A percentile compares a stretch with the other conserved stretches of the same genome.
phyloP scores from a whole-genome alignment of 441 rosid genomes.

The Croton laevigatus region DNA sequence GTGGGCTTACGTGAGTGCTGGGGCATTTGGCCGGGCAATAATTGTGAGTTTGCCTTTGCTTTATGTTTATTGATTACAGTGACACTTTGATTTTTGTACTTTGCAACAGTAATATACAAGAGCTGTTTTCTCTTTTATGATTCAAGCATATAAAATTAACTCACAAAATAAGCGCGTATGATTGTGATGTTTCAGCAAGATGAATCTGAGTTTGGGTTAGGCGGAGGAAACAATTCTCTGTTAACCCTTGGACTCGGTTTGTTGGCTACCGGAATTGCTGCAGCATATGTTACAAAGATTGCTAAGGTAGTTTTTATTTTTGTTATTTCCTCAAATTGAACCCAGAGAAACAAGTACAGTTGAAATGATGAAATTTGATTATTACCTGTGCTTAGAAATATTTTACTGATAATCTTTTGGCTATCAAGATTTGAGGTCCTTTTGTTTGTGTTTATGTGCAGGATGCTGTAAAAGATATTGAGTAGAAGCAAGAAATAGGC shows the following conservation, averaged over 20 bases:
- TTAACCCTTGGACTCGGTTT: constrained; percentile 81
- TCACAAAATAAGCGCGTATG: no score
- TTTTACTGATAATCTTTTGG: not conserved
- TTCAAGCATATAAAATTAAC: no score
- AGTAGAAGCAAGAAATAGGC: constrained; percentile 32
- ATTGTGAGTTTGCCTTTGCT: constrained; percentile 54
- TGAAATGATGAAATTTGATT: not conserved
- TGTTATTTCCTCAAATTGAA: no score
- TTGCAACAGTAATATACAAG: not conserved
- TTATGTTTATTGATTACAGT: not conserved
- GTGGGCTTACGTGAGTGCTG: constrained; percentile 99
- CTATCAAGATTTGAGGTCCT: no score
- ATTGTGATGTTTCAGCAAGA: constrained; percentile 65
- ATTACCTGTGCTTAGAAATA: not conserved
- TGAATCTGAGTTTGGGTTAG: constrained; percentile 64
- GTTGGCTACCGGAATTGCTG: constrained; percentile 78
- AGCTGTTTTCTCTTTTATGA: no score
- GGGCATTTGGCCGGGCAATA: constrained; percentile 94
- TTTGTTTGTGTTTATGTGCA: constrained; percentile 25
- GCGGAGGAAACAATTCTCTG: constrained; percentile 77
- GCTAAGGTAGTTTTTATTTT: constrained; percentile 56
- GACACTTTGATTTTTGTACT: not conserved
- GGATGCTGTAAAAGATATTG: constrained; percentile 86
- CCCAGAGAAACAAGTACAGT: no score
- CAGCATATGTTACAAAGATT: constrained; percentile 78